Percentiles rank a stretch among this genome's conserved stretches.
phyloP scores from a whole-genome alignment of 768 basidiomycete species.

The Udeniomyces megalosporus region DNA sequence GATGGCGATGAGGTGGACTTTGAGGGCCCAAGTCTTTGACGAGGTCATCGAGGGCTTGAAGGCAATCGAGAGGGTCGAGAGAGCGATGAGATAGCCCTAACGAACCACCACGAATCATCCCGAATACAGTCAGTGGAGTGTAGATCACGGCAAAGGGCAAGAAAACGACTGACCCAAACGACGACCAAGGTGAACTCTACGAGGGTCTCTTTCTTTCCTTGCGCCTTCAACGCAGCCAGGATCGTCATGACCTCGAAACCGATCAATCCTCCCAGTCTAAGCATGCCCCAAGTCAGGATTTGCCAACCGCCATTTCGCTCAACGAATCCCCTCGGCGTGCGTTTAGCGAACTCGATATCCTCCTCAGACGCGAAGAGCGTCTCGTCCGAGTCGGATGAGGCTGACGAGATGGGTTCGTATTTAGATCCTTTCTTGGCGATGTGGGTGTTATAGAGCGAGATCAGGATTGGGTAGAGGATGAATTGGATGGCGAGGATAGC shows the following conservation, averaged over 20 bases:
- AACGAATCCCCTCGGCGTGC: neutral
- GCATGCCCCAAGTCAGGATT: conserved; percentile 3
- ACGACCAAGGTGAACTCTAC: neutral
- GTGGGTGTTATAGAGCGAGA: neutral
- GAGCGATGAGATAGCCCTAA: neutral
- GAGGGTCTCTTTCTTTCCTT: neutral
- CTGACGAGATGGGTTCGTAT: neutral
- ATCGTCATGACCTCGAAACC: neutral
- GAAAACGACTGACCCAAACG: neutral
- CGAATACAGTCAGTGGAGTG: neutral
- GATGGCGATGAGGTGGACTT: conserved; percentile 5
- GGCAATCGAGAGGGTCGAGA: conserved; percentile 1
- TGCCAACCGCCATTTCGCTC: conserved; percentile 5
- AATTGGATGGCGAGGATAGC: conserved; percentile 1
- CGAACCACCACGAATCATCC: neutral
- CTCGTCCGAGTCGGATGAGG: neutral
- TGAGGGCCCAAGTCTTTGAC: neutral
- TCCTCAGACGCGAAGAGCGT: neutral
- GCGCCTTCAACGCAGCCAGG: neutral
- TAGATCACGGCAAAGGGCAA: neutral
- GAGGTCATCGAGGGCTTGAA: neutral
- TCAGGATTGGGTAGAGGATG: neutral
- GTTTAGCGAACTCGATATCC: neutral
- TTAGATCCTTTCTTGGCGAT: neutral
- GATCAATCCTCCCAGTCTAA: conserved; percentile 1